Conservation (phyloP, 129 eudicot species). For the Lonicera japonica region DNA sequence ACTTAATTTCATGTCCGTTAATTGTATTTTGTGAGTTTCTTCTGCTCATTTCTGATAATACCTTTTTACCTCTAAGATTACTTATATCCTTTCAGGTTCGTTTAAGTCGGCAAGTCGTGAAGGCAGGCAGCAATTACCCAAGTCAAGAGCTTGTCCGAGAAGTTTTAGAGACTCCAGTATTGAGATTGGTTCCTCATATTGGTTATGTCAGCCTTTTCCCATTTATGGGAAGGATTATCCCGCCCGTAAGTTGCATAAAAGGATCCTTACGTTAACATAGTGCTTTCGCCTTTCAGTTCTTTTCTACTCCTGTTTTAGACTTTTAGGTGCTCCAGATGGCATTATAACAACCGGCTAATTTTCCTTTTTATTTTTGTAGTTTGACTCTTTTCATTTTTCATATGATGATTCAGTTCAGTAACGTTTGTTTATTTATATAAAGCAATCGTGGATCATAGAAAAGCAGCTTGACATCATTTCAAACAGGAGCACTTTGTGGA, state of each 20-base stretch:
- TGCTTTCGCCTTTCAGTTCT: not conserved
- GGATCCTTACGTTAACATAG: not conserved
- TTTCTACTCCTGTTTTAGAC: not conserved
- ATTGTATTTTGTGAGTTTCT: not conserved
- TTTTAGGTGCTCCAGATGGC: not conserved
- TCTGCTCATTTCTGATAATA: not conserved
- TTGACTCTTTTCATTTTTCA: not conserved
- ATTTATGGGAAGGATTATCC: conserved; percentile 74
- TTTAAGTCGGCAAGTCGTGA: conserved; percentile 55
- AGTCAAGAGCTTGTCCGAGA: conserved; percentile 69
- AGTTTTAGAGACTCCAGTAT: conserved; percentile 61
- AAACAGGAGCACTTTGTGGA: conserved; percentile 75
- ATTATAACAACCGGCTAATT: not conserved
- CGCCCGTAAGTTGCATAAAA: conserved; percentile 72
- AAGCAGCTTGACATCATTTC: conserved; percentile 87
- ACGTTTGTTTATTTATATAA: conserved; percentile 7
- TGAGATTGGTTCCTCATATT: conserved; percentile 84
- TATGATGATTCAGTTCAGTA: not conserved
- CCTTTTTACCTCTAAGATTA: not conserved
- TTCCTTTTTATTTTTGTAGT: not conserved
- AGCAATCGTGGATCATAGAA: conserved; percentile 78
- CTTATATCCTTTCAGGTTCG: conserved; percentile 50
- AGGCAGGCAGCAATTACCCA: conserved; percentile 38
- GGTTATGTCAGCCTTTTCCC: conserved; percentile 98
- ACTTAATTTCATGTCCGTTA: too few relatives aligned